phyloP scores from a whole-genome alignment of 176 grass and related monocot species.

The Phoenix dactylifera region DNA sequence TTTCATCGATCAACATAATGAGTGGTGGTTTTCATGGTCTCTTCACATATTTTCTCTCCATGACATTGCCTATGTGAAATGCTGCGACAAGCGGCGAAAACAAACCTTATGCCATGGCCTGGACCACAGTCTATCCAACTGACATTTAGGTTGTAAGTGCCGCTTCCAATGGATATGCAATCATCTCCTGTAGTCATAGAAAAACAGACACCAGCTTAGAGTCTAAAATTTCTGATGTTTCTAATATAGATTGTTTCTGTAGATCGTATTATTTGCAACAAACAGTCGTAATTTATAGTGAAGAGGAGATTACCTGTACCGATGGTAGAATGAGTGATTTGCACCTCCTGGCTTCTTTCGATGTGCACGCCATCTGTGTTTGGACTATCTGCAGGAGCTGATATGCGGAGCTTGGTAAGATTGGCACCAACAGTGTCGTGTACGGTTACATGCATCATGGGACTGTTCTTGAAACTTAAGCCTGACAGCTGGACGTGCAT shows the following conservation, averaged over 20 bases:
- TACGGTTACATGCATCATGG: background rate
- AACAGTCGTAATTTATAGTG: too few relatives aligned
- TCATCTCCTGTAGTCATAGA: conserved; percentile 1
- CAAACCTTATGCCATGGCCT: conserved; percentile 4
- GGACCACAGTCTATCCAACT: background rate
- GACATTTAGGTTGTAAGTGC: background rate
- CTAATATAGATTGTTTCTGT: too few relatives aligned
- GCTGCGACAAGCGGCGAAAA: too few relatives aligned
- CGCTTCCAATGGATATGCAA: background rate
- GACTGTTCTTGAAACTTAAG: too few relatives aligned
- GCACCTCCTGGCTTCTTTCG: background rate
- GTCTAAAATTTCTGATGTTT: too few relatives aligned
- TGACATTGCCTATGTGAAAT: too few relatives aligned
- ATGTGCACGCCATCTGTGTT: conserved; percentile 1
- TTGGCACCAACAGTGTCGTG: background rate
- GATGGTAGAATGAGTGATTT: background rate
- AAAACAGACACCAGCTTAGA: too few relatives aligned
- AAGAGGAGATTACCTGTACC: background rate
- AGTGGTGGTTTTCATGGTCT: too few relatives aligned
- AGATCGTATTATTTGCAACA: too few relatives aligned
- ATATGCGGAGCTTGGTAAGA: background rate
- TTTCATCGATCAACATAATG: too few relatives aligned
- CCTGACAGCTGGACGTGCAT: too few relatives aligned
- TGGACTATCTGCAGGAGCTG: background rate
- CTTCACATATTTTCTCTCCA: too few relatives aligned